Evolutionary conservation across 768 basidiomycete genomes (phyloP).

Genomic region (Boletus subparvulus): DNA sequence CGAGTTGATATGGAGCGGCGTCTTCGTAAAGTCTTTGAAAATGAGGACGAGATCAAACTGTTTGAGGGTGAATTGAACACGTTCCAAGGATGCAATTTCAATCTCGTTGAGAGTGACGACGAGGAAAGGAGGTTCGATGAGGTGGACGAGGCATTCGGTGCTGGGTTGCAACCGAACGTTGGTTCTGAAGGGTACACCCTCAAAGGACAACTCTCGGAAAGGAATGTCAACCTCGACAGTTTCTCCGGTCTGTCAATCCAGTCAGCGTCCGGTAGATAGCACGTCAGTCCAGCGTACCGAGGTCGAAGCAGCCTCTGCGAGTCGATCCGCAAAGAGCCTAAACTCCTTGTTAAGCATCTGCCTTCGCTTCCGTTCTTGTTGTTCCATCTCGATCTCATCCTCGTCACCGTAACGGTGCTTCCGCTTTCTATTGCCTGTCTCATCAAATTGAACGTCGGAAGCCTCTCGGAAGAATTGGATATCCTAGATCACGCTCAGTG

Average conservation of each 20-base stretch:
- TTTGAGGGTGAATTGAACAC: conserved; percentile 93
- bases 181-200: conserved; percentile 94
- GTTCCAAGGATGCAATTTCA: conserved; percentile 94
- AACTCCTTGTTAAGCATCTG: conserved; percentile 92
- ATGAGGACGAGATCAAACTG: conserved; percentile 98
- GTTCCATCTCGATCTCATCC: conserved; percentile 98
- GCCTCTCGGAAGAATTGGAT: conserved; percentile 99
- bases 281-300: conserved; percentile 53
- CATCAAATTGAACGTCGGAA: conserved; percentile 96
- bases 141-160: conserved; percentile 93
- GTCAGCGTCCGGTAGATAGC: neutral
- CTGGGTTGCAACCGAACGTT: conserved; percentile 95
- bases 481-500: conserved; percentile 52
- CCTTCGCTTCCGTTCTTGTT: conserved; percentile 89
- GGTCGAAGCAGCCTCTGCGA: conserved; percentile 77
- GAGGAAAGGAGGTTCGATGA: conserved; percentile 93
- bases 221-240: conserved; percentile 93
- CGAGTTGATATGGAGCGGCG: conserved; percentile 94
- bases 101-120: conserved; percentile 94
- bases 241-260: conserved; percentile 59
- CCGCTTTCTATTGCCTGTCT: conserved; percentile 98
- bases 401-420: conserved; percentile 98
- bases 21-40: conserved; percentile 92
- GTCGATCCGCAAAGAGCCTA: conserved; percentile 87
- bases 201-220: conserved; percentile 95